Base-by-base conservation (phyloP, 176 grass and related monocot genomes). In the Pontederia crassipes region DNA sequence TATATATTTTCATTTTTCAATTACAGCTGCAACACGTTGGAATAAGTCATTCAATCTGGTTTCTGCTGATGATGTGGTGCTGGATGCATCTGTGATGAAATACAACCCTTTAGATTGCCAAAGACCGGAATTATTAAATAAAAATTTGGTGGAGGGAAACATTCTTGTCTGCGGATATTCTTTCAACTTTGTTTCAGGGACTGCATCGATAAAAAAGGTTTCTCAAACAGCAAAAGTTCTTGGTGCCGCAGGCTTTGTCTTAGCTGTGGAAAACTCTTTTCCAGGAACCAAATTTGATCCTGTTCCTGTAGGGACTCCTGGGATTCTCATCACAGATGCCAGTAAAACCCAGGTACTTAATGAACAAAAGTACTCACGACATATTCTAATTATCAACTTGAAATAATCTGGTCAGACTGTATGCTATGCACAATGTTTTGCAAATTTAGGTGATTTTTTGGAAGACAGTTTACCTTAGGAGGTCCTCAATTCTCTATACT, bases 201-300 rank as follows among this genome's bases (percentile, higher is more conserved):
- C 87, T 20, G 87, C 93, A 76, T 98, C 93, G 32, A 98, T 98
- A 74, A 88, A 91, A 54, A 98, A 92, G 54, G 93, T 98, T 29
- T 92, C 84, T 54, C 63, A 92, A 64, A 92, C 84, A 54, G 87
- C 87, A 65, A 92, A 75, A 69, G 83, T 52, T 80, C 87, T 98
- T 10, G 81, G 87, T 66, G 93, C 88, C 11, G 88, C 82, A 65
- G 93, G 93, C 52, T 98, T 98, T 73, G 12, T 98, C 79, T 81
- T 98, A 71, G 88, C 84, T 65, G 84, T 92, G 27, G 93, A 98
- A 77, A 92, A 81, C 70, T 81, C 75, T 72, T 92, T 92, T 70
- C 88, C 93, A 27, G 93, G 93, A 71, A 92, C 88, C 69, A 98
- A 98, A 67, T 89, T 98, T 72, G 82, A 98, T 74, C 93, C 93